Evolutionary conservation across 331 rosid genomes (phyloP), one percentile per base, ranked within the genome.

Genomic region (Rosa hybrid): DNA sequence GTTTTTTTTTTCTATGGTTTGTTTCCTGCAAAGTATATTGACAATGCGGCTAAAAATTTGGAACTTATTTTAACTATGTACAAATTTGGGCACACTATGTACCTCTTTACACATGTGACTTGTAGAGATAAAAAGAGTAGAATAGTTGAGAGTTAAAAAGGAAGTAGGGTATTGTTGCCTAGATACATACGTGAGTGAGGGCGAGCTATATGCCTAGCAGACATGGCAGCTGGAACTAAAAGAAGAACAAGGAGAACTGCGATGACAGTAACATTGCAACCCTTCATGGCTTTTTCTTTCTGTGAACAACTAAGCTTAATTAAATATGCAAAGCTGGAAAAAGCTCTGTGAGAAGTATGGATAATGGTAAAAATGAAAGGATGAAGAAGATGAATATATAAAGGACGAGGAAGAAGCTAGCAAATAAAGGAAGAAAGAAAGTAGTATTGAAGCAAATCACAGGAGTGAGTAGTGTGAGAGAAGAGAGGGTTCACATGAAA

Each of bases 361-460:
- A 69, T 80, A 70, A 23, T 41, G 78, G 57, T 10, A 75, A 12
- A 53, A 16, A 77, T 76, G 76, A 25, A 51, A 49, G 12, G 27
- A 53, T 39, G 77, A 59, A 71, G 78, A n/a, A 27, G 80, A 20
- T 62, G 73, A 38, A 78, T 64, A 80, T 71, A 81, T 80, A 81
- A 56, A 69, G 34, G 69, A 20, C 64, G 62, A 48, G 41, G 54
- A 12, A 12, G 46, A 38, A 56, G 45, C n/a, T 30, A 56, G 12
- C 17, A 6, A 7, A 18, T 6, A 10, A 39, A 42, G 51, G 60
- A 39, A 41, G 72, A 68, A 68, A 57, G 80, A 57, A 78, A 44
- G 30, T 45, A 63, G 82, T 71, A 86, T 83, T 90, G 92, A 86
- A 88, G 77, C 87, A 68, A 54, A 75, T 90, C 94, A 90, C 94